Base-by-base conservation (phyloP, 257 asterid genomes). In the Schizonepeta tenuifolia region DNA sequence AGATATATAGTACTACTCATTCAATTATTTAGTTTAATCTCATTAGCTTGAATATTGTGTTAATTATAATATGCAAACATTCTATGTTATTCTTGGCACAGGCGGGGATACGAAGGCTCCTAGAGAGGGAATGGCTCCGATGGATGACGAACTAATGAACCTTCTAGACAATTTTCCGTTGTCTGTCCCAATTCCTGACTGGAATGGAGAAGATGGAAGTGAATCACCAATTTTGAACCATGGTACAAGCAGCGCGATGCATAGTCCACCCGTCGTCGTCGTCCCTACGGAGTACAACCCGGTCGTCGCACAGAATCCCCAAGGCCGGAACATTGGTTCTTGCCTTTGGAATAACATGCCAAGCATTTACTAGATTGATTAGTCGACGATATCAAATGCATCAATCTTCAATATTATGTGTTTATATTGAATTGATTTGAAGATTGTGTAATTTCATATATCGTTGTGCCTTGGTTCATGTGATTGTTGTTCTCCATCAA, bases 81-180 rank as follows among this genome's bases (percentile, higher is more conserved):
- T n/a, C n/a, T n/a, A n/a, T n/a, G n/a, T n/a, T n/a, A n/a, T n/a
- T n/a, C n/a, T n/a, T n/a, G 26, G 9, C 21, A 9, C 64, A 82
- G 75, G 70, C 26, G 20, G 22, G 2, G 62, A 71, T 4, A 46
- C 44, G 15, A 72, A 67, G 57, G 75, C 40, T 12, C n/a, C 79
- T 1, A 65, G 28, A 5, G 77, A 71, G 33, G 86, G 69, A 49
- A 69, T 18, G 57, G 75, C 40, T 12, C 69, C 68, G 0, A 63
- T 78, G 79, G 95, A 88, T 15, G 91, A 88, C 15, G 93, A 85
- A 56, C 56, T 90, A 41, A 56, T 81, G 79, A 75, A 81, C 59
- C 85, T 90, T 41, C 85, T 90, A 0, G 86, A 86, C 62, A 79
- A 75, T 49, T 85, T 84, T 26, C 97, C 95, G 2, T n/a, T 85